Evolutionary conservation across 2,329 filamentous ascomycete species (phyloP), one percentile per base, ranked within the genome.

Genomic region (Monilinia aucupariae): DNA sequence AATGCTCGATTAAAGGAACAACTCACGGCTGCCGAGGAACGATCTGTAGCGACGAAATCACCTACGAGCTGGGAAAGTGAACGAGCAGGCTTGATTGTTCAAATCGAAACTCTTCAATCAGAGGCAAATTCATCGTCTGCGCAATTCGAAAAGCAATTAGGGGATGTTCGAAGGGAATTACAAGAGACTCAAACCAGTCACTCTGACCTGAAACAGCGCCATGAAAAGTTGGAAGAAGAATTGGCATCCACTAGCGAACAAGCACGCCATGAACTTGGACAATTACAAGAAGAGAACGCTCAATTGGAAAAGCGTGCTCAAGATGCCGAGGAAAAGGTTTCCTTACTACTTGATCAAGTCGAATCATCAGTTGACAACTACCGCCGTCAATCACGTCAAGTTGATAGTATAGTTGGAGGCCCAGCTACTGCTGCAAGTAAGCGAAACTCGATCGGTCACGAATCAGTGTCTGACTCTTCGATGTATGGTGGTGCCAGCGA

Each of bases 361-460:
- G 93, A 96, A 75, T 86, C 87, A 48, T 96, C 91, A 4, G 94
- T 99, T 20, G 92, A 94, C 76, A 96, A 90, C 74, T 97, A 97
- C 76, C 89, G 94, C 62, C 89, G 94, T 48, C 91, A 84, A 64
- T 87, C 84, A 69, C 82, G 87, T 47, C 65, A 84, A 78, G 74
- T 80, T 80, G 71, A 82, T 76, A 53, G 82, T 79, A 52, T 78
- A 63, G 77, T 79, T 59, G 78, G 76, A 8, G 74, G 74, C 37
- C 70, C 72, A n/a, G 70, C 67, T 32, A 70, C 66, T 47, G 66
- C 69, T 62, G 66, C 74, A 54, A 75, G 78, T 59, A 71, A 76
- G 37, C 70, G 74, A 59, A 71, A 75, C 70, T 50, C 70, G n/a
- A 72, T 72, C 27, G 71, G 68, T 43, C 59, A 69, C 17, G 85